phyloP scores from a whole-genome alignment of 176 grass and related monocot species.

The Raddia guianensis region DNA sequence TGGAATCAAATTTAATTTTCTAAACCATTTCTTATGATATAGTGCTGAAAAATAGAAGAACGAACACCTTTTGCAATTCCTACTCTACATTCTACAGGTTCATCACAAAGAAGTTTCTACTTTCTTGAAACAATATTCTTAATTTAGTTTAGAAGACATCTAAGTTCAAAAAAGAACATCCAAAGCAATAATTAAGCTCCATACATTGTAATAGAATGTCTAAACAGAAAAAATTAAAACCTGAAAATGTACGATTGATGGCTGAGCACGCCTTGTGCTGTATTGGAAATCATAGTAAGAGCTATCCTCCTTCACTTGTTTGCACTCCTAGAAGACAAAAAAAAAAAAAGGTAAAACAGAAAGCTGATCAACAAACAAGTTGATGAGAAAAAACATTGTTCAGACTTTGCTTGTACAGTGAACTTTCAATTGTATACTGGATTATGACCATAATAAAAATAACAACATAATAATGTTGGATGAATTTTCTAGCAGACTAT shows the following conservation, averaged over 20 bases:
- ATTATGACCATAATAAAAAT: constrained; percentile 15
- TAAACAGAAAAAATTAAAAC: constrained; percentile 40
- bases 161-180: constrained; percentile 11
- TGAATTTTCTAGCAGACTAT: background rate
- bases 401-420: background rate
- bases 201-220: constrained; percentile 8
- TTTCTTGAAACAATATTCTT: background rate
- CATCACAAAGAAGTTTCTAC: background rate
- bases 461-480: background rate
- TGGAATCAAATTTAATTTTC: background rate
- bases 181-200: constrained; percentile 1
- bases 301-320: constrained; percentile 55
- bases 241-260: constrained; percentile 94
- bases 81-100: background rate
- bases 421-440: background rate
- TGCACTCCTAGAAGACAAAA: constrained; percentile 57
- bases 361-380: constrained; percentile 20
- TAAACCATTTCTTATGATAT: constrained; percentile 1
- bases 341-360: constrained; percentile 24
- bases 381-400: background rate
- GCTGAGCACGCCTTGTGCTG: constrained; percentile 71
- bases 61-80: background rate
- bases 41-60: background rate
- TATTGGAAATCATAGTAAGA: constrained; percentile 91
- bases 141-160: background rate